These are phyloP conservation scores for Sparassis latifolia DNA, from an alignment of 1,284 basidiomycete species.

Conservation along the genomic window DNA sequence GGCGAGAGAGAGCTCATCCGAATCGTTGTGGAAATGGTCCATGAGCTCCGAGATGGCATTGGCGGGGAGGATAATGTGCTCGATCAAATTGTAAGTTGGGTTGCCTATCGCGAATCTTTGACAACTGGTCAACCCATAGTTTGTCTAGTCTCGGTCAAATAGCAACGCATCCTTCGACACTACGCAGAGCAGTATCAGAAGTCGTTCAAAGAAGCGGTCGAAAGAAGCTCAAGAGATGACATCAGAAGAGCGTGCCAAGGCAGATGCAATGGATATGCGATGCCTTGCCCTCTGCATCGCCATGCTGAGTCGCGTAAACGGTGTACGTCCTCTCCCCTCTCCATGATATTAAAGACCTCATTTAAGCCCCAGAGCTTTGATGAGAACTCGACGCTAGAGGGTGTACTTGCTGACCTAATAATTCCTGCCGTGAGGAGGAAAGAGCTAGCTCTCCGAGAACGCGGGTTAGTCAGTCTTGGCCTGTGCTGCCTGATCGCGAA, in stretches of 20 bases:
- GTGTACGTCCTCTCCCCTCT: conserved; percentile 36
- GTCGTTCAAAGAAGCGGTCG: not conserved
- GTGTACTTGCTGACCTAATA: conserved; percentile 82
- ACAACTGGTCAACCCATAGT: conserved; percentile 13
- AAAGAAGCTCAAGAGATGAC: conserved; percentile 34
- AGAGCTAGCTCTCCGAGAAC: conserved; percentile 78
- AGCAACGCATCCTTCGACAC: conserved; percentile 2
- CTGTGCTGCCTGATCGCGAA: conserved; percentile 89
- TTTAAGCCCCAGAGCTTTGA: conserved; percentile 61
- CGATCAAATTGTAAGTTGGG: not conserved
- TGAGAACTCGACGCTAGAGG: conserved; percentile 88
- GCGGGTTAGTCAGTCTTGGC: conserved; percentile 82
- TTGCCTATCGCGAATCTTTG: not conserved
- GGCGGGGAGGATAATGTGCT: conserved; percentile 37
- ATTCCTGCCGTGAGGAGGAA: conserved; percentile 87
- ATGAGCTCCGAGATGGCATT: conserved; percentile 71
- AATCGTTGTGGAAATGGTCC: conserved; percentile 90
- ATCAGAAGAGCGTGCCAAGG: conserved; percentile 49
- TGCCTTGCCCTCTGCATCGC: conserved; percentile 87
- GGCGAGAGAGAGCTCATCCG: conserved; percentile 90
- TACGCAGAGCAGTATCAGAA: conserved; percentile 4
- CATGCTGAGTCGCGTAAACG: conserved; percentile 87
- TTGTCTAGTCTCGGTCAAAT: not conserved
- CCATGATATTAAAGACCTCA: too few species aligned
- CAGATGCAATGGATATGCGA: conserved; percentile 73